Base-by-base conservation (phyloP, 2,329 filamentous ascomycete genomes). In the Botryosphaeria dothidea region DNA sequence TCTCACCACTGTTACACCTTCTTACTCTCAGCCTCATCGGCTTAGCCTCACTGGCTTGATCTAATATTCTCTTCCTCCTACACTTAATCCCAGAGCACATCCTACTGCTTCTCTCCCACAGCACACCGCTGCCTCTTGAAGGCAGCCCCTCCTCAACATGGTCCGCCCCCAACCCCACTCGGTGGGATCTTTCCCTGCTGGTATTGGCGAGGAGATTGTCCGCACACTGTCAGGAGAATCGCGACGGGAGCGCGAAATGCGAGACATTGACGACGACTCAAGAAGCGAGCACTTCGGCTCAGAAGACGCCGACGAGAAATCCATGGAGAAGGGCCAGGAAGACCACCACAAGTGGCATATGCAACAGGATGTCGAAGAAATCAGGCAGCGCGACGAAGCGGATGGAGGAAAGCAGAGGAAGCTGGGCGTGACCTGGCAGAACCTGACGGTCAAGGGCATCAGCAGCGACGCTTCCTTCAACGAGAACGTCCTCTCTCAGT, bases 401-500 rank as follows among this genome's bases (percentile, higher is more conserved):
- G 63, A 65, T 8, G 63, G 63, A 7, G 41, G 29, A 15, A 61
- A 52, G 13, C 41, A n/a, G n/a, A 25, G 43, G 6, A 65, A 60
- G 34, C 56, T 65, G 4, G 63, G 63, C 6, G 63, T 65, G 3
- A 65, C 63, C 13, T 65, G 63, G 63, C 34, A 52, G 34, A 61
- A 65, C 25, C 63, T 65, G 13, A 65, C 63, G 11, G 63, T 65
- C 23, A 65, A 61, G 49, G 63, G 63, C 23, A 21, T 66, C 8
- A 56, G 48, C 25, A 49, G 49, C 23, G 64, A 66, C 13, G 57
- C 64, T 17, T 49, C 57, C 9, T 62, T 66, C 49, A 62, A 66
- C 36, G 64, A 66, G 19, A 66, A 72, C 17, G 67, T 63, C 13
- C 29, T 66, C 21, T 66, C 64, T 7, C 64, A 66, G 23, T 63